A percentile compares a stretch with the other conserved stretches of the same genome.
Conservation (phyloP, 1,139 yeast genomes). For the Hyphopichia khmerensis region DNA sequence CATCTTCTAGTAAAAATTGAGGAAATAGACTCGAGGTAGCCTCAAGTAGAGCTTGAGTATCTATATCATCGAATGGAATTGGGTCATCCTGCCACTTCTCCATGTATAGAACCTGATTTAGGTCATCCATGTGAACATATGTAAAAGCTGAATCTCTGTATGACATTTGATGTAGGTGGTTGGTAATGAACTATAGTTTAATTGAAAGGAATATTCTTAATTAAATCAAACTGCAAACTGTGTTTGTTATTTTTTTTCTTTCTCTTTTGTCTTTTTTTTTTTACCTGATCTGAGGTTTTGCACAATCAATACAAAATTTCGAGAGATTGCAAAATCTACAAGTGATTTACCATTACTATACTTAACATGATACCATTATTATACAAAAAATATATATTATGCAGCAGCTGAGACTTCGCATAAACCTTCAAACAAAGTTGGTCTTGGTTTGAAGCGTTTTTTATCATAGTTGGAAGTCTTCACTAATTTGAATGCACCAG, state of each 20-base stretch:
- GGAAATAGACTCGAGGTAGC: slow-evolving; percentile 39
- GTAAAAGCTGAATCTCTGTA: slow-evolving; percentile 32
- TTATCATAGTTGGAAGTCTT: slow-evolving; percentile 51
- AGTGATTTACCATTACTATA: background rate
- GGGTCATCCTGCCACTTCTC: slow-evolving; percentile 45
- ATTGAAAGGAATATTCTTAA: background rate
- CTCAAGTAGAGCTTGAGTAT: slow-evolving; percentile 36
- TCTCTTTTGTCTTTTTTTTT: background rate
- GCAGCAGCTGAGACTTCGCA: slow-evolving; percentile 26
- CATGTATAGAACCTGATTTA: slow-evolving; percentile 41
- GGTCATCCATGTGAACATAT: slow-evolving; percentile 36
- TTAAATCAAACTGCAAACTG: background rate
- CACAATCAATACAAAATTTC: background rate
- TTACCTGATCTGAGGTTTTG: too few species aligned
- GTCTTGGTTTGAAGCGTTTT: slow-evolving; percentile 47
- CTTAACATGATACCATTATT: background rate
- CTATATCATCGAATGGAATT: slow-evolving; percentile 44
- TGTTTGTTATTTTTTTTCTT: background rate
- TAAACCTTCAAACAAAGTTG: slow-evolving; percentile 60
- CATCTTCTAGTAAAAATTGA: slow-evolving; percentile 37
- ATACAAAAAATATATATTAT: slow-evolving; percentile 7
- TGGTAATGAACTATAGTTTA: too few species aligned
- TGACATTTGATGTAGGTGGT: slow-evolving; percentile 10
- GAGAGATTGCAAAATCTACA: background rate
- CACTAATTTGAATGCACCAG: slow-evolving; percentile 91